Conservation (phyloP, 148 eudicot species). For the Camellia japonica region DNA sequence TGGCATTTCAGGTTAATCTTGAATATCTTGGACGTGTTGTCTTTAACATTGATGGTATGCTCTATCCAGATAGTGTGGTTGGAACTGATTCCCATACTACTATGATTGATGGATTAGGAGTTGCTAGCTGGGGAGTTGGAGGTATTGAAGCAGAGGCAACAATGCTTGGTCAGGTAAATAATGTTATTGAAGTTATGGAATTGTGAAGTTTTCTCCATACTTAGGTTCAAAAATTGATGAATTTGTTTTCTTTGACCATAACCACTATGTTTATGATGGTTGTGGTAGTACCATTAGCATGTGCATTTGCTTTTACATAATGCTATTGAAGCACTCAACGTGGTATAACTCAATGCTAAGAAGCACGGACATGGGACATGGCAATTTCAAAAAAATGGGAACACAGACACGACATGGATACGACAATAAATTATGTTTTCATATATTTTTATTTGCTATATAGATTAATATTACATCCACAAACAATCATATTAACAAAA, state of each 20-base stretch:
- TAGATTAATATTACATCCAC: no score
- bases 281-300: background rate
- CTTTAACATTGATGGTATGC: slow-evolving; percentile 76
- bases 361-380: no score
- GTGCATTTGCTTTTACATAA: background rate
- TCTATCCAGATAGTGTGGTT: slow-evolving; percentile 96
- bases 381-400: no score
- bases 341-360: background rate
- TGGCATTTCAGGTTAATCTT: slow-evolving; percentile 67
- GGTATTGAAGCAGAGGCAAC: slow-evolving; percentile 99
- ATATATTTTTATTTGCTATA: no score
- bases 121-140: slow-evolving; percentile 99
- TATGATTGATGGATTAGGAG: slow-evolving; percentile 97
- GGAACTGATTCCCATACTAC: slow-evolving; percentile 99
- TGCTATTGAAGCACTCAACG: background rate
- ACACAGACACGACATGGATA: no score
- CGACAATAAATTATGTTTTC: no score
- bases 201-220: background rate
- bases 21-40: slow-evolving; percentile 98
- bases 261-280: background rate
- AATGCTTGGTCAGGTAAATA: slow-evolving; percentile 94
- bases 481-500: no score
- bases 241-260: background rate
- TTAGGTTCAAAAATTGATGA: background rate
- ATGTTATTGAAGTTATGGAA: background rate